These are phyloP conservation scores for Alternaria tenuissima DNA, from an alignment of 2,329 filamentous ascomycete species.

Conservation along the genomic window DNA sequence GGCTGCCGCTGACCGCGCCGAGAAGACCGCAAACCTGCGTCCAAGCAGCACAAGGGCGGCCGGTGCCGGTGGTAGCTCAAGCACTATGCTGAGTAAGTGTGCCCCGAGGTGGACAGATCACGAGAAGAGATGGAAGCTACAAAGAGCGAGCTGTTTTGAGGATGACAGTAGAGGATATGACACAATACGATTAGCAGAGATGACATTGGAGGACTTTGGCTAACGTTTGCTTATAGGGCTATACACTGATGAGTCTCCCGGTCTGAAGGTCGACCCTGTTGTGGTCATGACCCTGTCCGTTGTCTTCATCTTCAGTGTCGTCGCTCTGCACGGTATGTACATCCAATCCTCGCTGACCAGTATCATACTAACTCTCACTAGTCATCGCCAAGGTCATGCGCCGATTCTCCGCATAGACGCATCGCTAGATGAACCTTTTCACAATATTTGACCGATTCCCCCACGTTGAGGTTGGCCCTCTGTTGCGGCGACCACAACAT, in stretches of 20 bases:
- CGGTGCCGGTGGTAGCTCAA: conserved; percentile 93
- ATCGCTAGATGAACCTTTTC: conserved; percentile 1
- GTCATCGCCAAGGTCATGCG: conserved; percentile 96
- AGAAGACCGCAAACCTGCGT: conserved; percentile 92
- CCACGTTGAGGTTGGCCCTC: conserved; percentile 27
- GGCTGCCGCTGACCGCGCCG: conserved; percentile 95
- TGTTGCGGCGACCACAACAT: conserved; percentile 26
- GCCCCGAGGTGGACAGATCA: neutral
- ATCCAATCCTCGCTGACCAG: neutral
- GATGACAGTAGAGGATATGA: neutral
- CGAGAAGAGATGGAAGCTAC: neutral
- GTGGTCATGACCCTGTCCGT: conserved; percentile 95
- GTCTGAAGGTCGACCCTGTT: conserved; percentile 96
- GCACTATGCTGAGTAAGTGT: conserved; percentile 93
- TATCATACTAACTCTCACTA: conserved; percentile 52
- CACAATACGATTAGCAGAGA: neutral
- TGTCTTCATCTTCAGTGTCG: conserved; percentile 98
- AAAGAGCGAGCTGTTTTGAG: neutral
- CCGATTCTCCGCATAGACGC: conserved; percentile 72
- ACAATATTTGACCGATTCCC: conserved; percentile 18
- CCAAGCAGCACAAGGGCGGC: conserved; percentile 92
- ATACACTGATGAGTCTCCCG: conserved; percentile 98
- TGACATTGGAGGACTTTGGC: conserved; percentile 10
- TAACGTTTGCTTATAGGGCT: conserved; percentile 67
- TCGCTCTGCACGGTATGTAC: conserved; percentile 89